These are phyloP conservation scores for Pisolithus sp. DNA, from an alignment of 768 basidiomycete species.

Conservation along the genomic window DNA sequence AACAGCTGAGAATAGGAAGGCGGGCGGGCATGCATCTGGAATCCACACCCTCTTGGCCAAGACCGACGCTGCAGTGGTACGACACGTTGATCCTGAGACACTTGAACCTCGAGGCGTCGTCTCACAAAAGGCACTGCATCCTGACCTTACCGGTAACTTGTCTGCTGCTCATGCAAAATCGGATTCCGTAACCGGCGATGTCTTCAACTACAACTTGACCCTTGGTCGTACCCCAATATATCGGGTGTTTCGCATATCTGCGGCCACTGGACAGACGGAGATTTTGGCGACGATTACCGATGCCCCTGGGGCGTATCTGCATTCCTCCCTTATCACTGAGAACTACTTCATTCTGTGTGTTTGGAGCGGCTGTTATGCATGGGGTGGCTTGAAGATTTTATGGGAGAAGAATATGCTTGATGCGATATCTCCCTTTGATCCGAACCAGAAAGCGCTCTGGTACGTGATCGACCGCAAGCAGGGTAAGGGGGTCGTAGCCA, in stretches of 20 bases:
- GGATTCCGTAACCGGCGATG: constrained; percentile 29
- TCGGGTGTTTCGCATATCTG: constrained; percentile 30
- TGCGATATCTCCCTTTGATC: constrained; percentile 27
- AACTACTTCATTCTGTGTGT: constrained; percentile 32
- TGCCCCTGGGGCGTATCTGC: constrained; percentile 34
- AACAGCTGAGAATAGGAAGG: constrained; percentile 13
- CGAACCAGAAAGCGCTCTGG: constrained; percentile 25
- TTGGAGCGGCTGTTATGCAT: constrained; percentile 27
- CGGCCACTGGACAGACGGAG: constrained; percentile 25
- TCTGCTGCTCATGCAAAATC: constrained; percentile 33
- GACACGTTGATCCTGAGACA: constrained; percentile 31
- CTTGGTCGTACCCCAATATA: constrained; percentile 25
- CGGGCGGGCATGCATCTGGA: constrained; percentile 19
- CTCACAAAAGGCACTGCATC: constrained; percentile 25
- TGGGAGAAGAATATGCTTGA: constrained; percentile 29
- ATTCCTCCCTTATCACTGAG: constrained; percentile 32
- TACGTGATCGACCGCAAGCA: constrained; percentile 33
- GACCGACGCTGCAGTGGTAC: constrained; percentile 25
- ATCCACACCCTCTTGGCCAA: constrained; percentile 26
- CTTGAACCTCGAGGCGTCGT: constrained; percentile 30
- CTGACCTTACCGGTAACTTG: constrained; percentile 27
- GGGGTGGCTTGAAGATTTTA: constrained; percentile 24
- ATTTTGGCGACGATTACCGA: constrained; percentile 32
- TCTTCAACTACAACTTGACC: constrained; percentile 31
- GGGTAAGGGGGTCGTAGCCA: constrained; percentile 31